A percentile compares a stretch with the other conserved stretches of the same genome.
Evolutionary conservation across 2,329 filamentous ascomycete species (phyloP).

Genomic region (Aspergillus texensis): DNA sequence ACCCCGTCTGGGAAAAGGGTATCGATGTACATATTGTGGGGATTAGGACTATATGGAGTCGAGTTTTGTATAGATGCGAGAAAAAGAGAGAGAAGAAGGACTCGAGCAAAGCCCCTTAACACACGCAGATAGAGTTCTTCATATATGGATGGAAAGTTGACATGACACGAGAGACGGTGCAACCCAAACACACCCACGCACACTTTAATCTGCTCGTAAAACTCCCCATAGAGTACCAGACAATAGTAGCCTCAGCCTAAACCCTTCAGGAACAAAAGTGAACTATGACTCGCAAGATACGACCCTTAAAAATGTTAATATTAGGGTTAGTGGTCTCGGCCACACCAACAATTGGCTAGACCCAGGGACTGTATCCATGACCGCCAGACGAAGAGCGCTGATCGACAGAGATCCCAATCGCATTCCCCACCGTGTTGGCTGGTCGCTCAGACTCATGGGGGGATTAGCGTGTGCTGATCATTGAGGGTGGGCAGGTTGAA

Average conservation of each 20-base stretch:
- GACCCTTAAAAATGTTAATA: neutral
- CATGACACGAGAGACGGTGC: neutral
- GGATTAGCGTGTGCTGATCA: neutral
- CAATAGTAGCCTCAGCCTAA: neutral
- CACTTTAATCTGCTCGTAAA: neutral
- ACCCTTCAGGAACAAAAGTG: neutral
- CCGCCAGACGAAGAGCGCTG: neutral
- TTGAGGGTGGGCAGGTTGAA: neutral
- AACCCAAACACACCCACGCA: neutral
- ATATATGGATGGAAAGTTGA: neutral
- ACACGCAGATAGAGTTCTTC: neutral
- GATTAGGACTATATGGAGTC: neutral
- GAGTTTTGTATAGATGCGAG: neutral
- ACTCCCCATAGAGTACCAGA: neutral
- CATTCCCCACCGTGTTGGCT: neutral
- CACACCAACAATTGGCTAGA: neutral
- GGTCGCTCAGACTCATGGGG: neutral
- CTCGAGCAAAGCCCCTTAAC: neutral
- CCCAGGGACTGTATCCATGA: neutral
- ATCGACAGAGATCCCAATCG: constrained; percentile 1
- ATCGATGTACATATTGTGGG: neutral
- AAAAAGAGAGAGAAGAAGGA: neutral
- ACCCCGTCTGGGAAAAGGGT: neutral
- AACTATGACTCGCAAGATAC: neutral
- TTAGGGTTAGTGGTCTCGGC: neutral